phyloP scores from a whole-genome alignment of 129 eudicot species.

The Escallonia rubra region DNA sequence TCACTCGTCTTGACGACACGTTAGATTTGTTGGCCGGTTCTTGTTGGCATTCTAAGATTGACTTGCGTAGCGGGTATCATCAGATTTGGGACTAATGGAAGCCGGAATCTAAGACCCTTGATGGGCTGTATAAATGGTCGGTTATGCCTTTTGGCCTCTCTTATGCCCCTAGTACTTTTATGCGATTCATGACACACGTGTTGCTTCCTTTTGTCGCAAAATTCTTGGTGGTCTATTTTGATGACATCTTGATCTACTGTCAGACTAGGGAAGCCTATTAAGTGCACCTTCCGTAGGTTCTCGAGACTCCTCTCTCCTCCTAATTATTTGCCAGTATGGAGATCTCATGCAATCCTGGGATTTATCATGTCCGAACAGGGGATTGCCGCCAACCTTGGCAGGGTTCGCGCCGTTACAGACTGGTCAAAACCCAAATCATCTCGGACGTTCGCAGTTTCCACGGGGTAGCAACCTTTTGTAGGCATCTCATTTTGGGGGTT shows the following conservation, averaged over 20 bases:
- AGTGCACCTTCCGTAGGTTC: too few species aligned
- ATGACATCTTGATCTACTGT: not conserved
- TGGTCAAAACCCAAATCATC: too few species aligned
- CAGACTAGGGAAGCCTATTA: too few species aligned
- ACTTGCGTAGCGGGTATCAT: not conserved
- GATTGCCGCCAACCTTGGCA: too few species aligned
- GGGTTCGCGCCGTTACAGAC: too few species aligned
- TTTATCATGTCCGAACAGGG: too few species aligned
- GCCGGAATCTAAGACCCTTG: not conserved
- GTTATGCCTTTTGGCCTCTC: conserved; percentile 6
- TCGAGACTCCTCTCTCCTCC: too few species aligned
- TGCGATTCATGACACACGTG: not conserved
- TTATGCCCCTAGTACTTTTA: conserved; percentile 4
- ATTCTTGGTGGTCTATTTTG: conserved; percentile 9
- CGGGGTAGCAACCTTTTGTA: too few species aligned
- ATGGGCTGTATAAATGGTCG: conserved; percentile 1
- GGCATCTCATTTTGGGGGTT: too few species aligned
- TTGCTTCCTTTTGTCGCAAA: not conserved
- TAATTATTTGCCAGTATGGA: too few species aligned
- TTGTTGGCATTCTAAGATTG: not conserved
- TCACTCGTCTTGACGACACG: not conserved
- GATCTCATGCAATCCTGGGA: too few species aligned
- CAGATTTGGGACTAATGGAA: conserved; percentile 2
- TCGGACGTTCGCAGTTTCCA: too few species aligned
- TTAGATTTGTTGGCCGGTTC: not conserved